phyloP scores from a whole-genome alignment of 2,329 filamentous ascomycete species.

The Phoma sp. region DNA sequence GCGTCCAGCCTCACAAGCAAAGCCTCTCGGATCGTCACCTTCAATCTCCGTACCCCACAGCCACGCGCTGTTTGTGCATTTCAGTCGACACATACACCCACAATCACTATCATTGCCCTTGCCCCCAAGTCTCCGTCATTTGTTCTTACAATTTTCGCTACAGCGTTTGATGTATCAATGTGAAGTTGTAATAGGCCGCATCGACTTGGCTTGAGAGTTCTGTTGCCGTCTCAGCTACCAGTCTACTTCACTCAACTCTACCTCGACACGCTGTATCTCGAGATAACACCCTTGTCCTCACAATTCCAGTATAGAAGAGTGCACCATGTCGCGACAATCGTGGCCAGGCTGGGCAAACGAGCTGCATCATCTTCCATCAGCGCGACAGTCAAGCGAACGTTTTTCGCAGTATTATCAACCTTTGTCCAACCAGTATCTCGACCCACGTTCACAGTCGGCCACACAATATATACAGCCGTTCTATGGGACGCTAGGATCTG shows the following conservation, averaged over 20 bases:
- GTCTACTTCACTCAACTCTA: background rate
- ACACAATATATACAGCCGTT: conserved; percentile 28
- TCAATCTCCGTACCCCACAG: background rate
- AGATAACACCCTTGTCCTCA: background rate
- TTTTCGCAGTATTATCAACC: conserved; percentile 16
- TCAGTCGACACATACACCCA: background rate
- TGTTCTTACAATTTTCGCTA: background rate
- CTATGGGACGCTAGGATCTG: conserved; percentile 20
- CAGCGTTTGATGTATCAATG: too few relatives aligned
- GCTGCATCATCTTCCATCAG: conserved; percentile 16
- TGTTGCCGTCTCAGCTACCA: background rate
- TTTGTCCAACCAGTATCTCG: conserved; percentile 3
- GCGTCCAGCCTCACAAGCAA: conserved; percentile 17
- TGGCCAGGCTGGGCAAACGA: conserved; percentile 17
- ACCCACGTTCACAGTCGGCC: conserved; percentile 2
- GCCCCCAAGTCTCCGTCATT: background rate
- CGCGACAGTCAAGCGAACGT: conserved; percentile 11
- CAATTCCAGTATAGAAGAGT: background rate
- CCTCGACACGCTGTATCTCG: background rate
- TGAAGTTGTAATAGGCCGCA: background rate
- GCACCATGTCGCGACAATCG: conserved; percentile 6
- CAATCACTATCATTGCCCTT: background rate
- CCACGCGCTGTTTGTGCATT: background rate
- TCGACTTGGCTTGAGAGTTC: background rate
- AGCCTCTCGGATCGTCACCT: background rate